Conservation (phyloP, 441 rosid genomes). For the Metrosideros polymorpha region DNA sequence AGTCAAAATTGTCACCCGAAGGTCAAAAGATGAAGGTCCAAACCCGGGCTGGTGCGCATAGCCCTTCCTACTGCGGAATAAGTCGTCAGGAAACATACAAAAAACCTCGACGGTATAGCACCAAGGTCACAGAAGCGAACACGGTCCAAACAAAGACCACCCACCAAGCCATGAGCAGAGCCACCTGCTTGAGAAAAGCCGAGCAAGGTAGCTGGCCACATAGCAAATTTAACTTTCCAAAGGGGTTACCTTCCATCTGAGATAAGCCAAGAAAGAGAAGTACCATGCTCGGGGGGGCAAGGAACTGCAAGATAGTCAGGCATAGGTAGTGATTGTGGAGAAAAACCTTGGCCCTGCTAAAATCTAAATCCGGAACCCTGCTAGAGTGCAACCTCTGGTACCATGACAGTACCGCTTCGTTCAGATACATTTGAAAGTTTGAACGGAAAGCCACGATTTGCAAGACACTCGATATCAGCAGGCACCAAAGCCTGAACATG, state of each 20-base stretch:
- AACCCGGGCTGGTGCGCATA: neutral
- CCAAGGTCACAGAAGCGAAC: conserved; percentile 45
- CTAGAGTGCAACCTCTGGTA: conserved; percentile 86
- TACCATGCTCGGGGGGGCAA: conserved; percentile 49
- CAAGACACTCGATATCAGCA: conserved; percentile 40
- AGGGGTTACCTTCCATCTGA: conserved; percentile 38
- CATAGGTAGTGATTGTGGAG: conserved; percentile 86
- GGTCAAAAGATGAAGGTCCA: neutral
- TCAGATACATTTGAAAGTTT: conserved; percentile 82
- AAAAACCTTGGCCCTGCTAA: conserved; percentile 85
- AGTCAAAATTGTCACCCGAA: neutral
- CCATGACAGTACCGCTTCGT: conserved; percentile 88
- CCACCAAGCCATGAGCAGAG: conserved; percentile 88
- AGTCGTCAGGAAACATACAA: conserved; percentile 51
- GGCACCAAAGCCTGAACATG: conserved; percentile 40
- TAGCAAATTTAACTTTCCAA: conserved; percentile 23
- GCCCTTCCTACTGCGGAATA: neutral
- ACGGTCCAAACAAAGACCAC: conserved; percentile 59
- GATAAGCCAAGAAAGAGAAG: conserved; percentile 60
- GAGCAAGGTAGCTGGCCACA: conserved; percentile 48
- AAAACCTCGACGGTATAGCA: conserved; percentile 57
- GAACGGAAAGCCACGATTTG: conserved; percentile 61
- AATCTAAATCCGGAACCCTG: conserved; percentile 79
- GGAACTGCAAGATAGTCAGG: conserved; percentile 62
- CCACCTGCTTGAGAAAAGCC: conserved; percentile 30